These are phyloP conservation scores for Colletotrichum plurivorum DNA, from an alignment of 2,329 filamentous ascomycete species.

Conservation along the genomic window DNA sequence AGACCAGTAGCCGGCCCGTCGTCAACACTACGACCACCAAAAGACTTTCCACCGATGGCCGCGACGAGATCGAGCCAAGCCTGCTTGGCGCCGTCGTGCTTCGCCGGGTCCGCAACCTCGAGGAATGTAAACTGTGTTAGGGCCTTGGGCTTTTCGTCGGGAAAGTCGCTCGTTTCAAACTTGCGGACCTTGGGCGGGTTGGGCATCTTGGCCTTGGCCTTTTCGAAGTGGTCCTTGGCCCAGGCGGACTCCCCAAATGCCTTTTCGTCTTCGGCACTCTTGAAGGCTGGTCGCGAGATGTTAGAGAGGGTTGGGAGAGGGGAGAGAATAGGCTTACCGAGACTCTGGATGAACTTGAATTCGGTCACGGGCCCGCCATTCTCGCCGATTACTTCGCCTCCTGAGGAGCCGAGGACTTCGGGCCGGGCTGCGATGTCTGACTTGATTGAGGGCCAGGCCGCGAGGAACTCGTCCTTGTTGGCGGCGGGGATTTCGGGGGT, in stretches of 20 bases:
- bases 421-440: constrained; percentile 27
- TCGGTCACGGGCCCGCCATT: constrained; percentile 21
- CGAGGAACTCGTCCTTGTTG: constrained; percentile 38
- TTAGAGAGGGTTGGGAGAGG: neutral
- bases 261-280: constrained; percentile 22
- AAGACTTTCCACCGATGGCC: constrained; percentile 14
- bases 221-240: constrained; percentile 20
- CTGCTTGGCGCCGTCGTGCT: constrained; percentile 29
- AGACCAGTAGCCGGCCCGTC: constrained; percentile 21
- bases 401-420: constrained; percentile 18
- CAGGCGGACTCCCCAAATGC: constrained; percentile 28
- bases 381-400: constrained; percentile 29
- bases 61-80: constrained; percentile 30
- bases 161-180: constrained; percentile 26
- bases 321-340: neutral
- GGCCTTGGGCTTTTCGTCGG: constrained; percentile 16
- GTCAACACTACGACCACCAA: constrained; percentile 18
- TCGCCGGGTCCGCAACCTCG: constrained; percentile 22
- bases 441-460: constrained; percentile 18
- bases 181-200: constrained; percentile 21
- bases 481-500: constrained; percentile 22
- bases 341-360: constrained; percentile 32
- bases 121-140: constrained; percentile 25
- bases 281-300: constrained; percentile 12
- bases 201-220: neutral